Base-by-base conservation (phyloP, 225 moss, liverwort and hornwort species). In the Neckera pumila region DNA sequence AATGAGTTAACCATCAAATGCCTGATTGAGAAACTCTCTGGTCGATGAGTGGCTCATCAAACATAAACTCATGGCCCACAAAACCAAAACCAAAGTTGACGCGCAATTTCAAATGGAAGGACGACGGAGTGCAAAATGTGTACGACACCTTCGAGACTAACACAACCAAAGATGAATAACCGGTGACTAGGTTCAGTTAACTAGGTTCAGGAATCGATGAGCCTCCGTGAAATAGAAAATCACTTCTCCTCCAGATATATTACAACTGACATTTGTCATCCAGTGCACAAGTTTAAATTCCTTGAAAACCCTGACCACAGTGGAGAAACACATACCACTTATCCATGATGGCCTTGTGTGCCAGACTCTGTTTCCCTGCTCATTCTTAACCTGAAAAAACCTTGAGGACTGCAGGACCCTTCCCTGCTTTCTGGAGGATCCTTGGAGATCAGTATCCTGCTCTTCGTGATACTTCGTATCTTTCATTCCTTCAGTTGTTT, bases 191-290 rank as follows among this genome's bases (percentile, higher is more conserved):
- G 66, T 64, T 51, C n/a, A 82, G 66, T 65, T 65, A 17, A 36
- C n/a, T 27, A 53, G 36, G 66, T 64, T 51, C n/a, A 82, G 66
- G 28, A 81, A 59, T 60, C 81, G 47, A 72, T 21, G 59, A 61
- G 30, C 36, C 81, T 74, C 67, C 36, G 36, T 73, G 83, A 78
- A 80, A 33, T 70, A 60, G 61, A 75, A 61, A 61, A 84, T 84
- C 84, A 61, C 58, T 79, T 82, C 82, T 78, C 47, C 83, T 82
- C 59, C 51, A 67, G 38, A 62, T 89, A 89, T 69, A 59, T 77
- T 89, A 89, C 89, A 89, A 70, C 69, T 87, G 81, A 84, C 81
- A 81, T 43, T 89, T 69, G 89, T 81, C 87, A 87, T 45, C 21
- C 21, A 82, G 40, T 81, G 40, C 87, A 89, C 85, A 91, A 87